Conservation (phyloP, 331 rosid genomes). For the Pyracantha coccinea region DNA sequence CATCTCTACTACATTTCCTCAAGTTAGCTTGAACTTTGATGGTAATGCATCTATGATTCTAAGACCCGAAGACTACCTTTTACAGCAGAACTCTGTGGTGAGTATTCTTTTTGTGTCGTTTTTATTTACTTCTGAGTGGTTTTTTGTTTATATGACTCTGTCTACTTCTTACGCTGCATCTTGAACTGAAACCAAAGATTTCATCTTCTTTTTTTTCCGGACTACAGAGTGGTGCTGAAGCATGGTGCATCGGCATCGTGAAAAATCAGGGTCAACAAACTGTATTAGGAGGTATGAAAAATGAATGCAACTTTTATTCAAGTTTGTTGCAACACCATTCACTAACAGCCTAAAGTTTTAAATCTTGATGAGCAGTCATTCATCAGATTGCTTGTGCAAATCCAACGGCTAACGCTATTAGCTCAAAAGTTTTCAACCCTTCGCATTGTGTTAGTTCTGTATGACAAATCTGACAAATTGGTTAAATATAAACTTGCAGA, state of each 20-base stretch:
- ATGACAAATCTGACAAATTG: too few species aligned
- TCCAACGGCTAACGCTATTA: neutral
- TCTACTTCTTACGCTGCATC: too few species aligned
- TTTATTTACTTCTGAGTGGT: too few species aligned
- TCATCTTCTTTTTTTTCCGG: too few species aligned
- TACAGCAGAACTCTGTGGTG: conserved; percentile 74
- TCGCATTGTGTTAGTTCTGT: neutral
- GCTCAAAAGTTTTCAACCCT: neutral
- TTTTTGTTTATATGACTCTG: too few species aligned
- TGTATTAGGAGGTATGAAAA: conserved; percentile 72
- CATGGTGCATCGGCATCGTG: conserved; percentile 92
- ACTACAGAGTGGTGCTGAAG: conserved; percentile 52
- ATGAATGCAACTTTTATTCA: neutral
- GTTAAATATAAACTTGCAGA: too few species aligned
- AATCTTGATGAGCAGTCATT: neutral
- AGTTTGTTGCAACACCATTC: neutral
- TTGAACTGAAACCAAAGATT: too few species aligned
- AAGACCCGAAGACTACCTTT: conserved; percentile 86
- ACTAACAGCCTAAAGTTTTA: neutral
- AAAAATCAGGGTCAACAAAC: conserved; percentile 69
- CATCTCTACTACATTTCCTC: conserved; percentile 65
- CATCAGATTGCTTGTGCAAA: neutral
- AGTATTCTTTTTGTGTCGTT: conserved; percentile 26
- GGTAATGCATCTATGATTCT: conserved; percentile 69
- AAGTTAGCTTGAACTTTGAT: conserved; percentile 81